These are phyloP conservation scores for Termitomyces sp. DNA, from an alignment of 768 basidiomycete genomes.

Conservation along the genomic window DNA sequence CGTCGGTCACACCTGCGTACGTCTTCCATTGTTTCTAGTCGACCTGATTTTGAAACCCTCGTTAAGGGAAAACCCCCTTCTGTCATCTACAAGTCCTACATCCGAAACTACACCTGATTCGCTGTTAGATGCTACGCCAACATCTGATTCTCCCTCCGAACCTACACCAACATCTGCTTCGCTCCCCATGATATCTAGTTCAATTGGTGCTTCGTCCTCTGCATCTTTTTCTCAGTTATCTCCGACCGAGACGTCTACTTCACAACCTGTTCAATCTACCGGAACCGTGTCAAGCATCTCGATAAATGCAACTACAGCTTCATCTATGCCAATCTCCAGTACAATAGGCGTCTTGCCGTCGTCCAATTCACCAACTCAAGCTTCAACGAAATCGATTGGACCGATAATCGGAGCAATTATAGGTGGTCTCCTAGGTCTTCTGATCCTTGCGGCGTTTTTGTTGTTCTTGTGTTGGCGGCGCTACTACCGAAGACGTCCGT, in stretches of 20 bases:
- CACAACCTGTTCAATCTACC: background rate
- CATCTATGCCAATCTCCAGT: background rate
- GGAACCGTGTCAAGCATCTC: background rate
- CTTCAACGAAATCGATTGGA: background rate
- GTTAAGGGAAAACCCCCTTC: background rate
- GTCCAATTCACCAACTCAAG: background rate
- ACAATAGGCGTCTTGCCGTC: background rate
- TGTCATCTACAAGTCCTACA: background rate
- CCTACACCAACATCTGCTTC: background rate
- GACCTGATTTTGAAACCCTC: background rate
- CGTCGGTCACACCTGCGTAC: background rate
- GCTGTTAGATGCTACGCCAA: no score
- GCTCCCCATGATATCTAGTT: no score
- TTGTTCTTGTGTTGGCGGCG: constrained; percentile 1
- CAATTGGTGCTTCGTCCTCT: background rate
- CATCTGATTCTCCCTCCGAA: no score
- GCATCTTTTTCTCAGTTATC: background rate
- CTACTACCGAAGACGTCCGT: background rate
- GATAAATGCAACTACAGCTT: background rate
- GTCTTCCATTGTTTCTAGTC: background rate
- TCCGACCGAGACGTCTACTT: background rate
- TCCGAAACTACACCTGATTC: background rate
- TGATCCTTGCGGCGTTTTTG: background rate
- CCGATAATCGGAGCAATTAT: constrained; percentile 4
- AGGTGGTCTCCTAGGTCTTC: background rate